phyloP scores from a whole-genome alignment of 192 early-diverging fungal species.

The Mortierella hygrophila region DNA sequence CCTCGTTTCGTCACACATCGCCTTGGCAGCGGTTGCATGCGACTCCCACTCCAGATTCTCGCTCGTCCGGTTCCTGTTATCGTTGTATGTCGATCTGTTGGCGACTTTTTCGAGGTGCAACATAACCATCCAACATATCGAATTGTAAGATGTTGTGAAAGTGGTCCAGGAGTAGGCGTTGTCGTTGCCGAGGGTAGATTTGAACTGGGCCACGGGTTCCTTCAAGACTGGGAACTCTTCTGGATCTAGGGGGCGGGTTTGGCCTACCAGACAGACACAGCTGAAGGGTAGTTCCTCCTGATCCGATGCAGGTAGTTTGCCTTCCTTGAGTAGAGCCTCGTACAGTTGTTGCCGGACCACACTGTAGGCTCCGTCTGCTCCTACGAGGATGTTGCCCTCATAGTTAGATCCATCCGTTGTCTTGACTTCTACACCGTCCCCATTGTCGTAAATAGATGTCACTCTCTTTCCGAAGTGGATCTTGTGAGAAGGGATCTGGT shows the following conservation, averaged over 20 bases:
- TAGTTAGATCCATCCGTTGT: conserved; percentile 14
- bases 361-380: conserved; percentile 46
- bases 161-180: conserved; percentile 13
- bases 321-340: not conserved
- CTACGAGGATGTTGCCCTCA: conserved; percentile 41
- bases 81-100: not conserved
- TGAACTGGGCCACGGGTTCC: not conserved
- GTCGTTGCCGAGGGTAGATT: not conserved
- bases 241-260: conserved; percentile 9
- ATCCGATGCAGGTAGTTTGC: not conserved
- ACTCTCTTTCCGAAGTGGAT: conserved; percentile 33
- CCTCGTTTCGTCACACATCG: not conserved
- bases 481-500: conserved; percentile 2
- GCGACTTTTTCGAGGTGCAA: conserved; percentile 4
- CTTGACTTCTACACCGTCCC: conserved; percentile 18
- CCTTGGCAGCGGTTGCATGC: not conserved
- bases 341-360: conserved; percentile 21
- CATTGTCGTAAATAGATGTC: not conserved
- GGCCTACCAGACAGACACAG: conserved; percentile 19
- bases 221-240: conserved; percentile 7
- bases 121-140: conserved; percentile 20
- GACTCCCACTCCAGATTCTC: conserved; percentile 20
- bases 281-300: not conserved
- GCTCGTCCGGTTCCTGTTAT: not conserved
- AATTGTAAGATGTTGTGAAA: not conserved